Evolutionary conservation across 2,329 filamentous ascomycete genomes (phyloP).

Genomic region (Penicillium digitatum): DNA sequence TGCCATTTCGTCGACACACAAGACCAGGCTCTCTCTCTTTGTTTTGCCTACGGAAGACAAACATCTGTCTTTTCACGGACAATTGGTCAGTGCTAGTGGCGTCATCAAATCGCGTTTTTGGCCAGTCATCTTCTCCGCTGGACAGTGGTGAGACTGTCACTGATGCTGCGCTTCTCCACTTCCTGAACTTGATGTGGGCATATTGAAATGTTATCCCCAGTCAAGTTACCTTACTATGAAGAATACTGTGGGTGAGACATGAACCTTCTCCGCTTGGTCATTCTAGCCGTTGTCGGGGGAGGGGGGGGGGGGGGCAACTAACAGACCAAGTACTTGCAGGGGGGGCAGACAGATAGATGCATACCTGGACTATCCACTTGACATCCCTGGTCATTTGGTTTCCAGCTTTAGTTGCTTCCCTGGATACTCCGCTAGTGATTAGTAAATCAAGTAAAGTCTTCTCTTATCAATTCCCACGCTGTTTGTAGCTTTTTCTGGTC

Average conservation of each 20-base stretch:
- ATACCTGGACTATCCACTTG: slow-evolving; percentile 75
- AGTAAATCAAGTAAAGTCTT: slow-evolving; percentile 66
- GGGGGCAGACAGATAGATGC: slow-evolving; percentile 4
- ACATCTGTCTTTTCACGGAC: background rate
- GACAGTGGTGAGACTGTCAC: slow-evolving; percentile 69
- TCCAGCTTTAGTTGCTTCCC: slow-evolving; percentile 64
- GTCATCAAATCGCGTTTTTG: slow-evolving; percentile 55
- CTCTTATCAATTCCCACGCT: slow-evolving; percentile 63
- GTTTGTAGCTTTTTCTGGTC: slow-evolving; percentile 70
- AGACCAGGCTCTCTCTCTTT: slow-evolving; percentile 10
- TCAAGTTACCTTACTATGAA: slow-evolving; percentile 59
- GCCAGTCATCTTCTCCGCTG: slow-evolving; percentile 84
- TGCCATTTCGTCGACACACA: slow-evolving; percentile 8
- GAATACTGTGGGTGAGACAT: slow-evolving; percentile 86
- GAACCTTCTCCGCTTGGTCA: slow-evolving; percentile 71
- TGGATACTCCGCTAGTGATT: slow-evolving; percentile 63
- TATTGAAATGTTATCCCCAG: background rate
- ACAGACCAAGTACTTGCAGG: background rate
- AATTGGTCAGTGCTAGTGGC: background rate
- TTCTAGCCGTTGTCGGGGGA: slow-evolving; percentile 33
- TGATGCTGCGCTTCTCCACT: slow-evolving; percentile 72
- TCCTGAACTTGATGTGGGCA: slow-evolving; percentile 43
- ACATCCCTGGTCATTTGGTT: slow-evolving; percentile 81
- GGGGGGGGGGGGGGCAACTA: slow-evolving; percentile 7
- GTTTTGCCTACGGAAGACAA: slow-evolving; percentile 1